phyloP scores from a whole-genome alignment of 2,329 filamentous ascomycete genomes.

The Penicillium glabrum region DNA sequence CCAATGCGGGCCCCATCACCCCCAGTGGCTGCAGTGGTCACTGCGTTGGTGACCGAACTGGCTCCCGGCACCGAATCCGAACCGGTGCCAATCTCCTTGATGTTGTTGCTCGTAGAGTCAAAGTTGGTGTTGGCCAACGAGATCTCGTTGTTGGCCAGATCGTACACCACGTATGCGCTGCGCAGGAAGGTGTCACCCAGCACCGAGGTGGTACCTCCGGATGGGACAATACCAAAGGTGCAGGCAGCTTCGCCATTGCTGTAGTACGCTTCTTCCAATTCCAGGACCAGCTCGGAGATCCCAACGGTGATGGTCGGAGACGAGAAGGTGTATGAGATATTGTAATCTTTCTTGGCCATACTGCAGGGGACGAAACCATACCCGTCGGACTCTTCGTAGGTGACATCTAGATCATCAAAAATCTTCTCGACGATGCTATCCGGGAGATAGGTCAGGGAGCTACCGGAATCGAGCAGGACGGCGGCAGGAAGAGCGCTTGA shows the following conservation, averaged over 20 bases:
- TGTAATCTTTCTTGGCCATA: conserved; percentile 48
- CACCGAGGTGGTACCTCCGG: conserved; percentile 48
- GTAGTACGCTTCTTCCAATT: conserved; percentile 43
- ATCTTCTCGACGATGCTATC: conserved; percentile 44
- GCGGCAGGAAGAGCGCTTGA: conserved; percentile 36
- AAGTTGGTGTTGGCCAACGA: conserved; percentile 62
- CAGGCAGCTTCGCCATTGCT: conserved; percentile 39
- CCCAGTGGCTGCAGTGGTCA: conserved; percentile 46
- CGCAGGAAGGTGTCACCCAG: conserved; percentile 64
- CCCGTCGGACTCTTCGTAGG: conserved; percentile 57
- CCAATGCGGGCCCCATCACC: conserved; percentile 47
- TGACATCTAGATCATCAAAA: conserved; percentile 59
- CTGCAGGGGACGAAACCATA: conserved; percentile 55
- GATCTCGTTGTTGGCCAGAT: conserved; percentile 60
- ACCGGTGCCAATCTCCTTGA: conserved; percentile 56
- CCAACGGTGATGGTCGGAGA: conserved; percentile 55
- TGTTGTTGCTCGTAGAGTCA: conserved; percentile 51
- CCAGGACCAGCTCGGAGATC: conserved; percentile 57
- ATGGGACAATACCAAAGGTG: conserved; percentile 53
- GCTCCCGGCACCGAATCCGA: conserved; percentile 53
- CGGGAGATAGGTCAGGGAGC: conserved; percentile 41
- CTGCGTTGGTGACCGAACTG: conserved; percentile 51
- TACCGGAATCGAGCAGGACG: conserved; percentile 43
- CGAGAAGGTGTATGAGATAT: conserved; percentile 59
- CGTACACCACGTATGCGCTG: conserved; percentile 64